Evolutionary conservation across 2,329 filamentous ascomycete species (phyloP).

Genomic region (Calonectria hawksworthii): DNA sequence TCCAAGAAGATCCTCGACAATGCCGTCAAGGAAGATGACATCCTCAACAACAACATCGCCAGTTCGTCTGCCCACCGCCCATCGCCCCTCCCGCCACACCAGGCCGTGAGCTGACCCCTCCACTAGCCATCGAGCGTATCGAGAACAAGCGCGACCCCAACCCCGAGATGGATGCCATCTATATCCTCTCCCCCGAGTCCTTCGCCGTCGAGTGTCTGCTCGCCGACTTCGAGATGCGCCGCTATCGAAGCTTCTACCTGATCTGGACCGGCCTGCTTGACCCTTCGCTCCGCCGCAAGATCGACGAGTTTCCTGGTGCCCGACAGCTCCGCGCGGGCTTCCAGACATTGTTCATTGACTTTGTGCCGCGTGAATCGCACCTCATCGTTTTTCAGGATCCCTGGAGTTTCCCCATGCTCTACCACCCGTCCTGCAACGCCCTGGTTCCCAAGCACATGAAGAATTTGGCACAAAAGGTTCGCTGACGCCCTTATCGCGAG

Average conservation of each 20-base stretch:
- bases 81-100: constrained; percentile 24
- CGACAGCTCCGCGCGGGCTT: constrained; percentile 84
- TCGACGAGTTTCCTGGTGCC: constrained; percentile 79
- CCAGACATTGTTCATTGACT: constrained; percentile 88
- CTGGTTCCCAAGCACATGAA: constrained; percentile 88
- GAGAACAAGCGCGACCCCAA: constrained; percentile 88
- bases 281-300: constrained; percentile 76
- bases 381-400: constrained; percentile 93
- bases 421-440: constrained; percentile 89
- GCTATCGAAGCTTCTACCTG: constrained; percentile 84
- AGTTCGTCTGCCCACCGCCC: constrained; percentile 70
- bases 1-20: constrained; percentile 91
- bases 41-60: constrained; percentile 95
- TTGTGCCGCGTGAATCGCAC: constrained; percentile 90
- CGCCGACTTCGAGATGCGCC: constrained; percentile 87
- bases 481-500: background rate
- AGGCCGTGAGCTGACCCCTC: constrained; percentile 31
- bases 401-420: constrained; percentile 94
- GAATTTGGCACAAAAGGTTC: constrained; percentile 87
- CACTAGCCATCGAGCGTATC: constrained; percentile 90
- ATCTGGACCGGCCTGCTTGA: constrained; percentile 88
- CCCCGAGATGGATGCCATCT: constrained; percentile 93
- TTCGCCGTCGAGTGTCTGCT: constrained; percentile 95
- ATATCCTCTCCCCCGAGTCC: constrained; percentile 86
- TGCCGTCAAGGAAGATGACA: constrained; percentile 94